Evolutionary conservation across 495 filamentous ascomycete species (phyloP).

Genomic region (Podospora didyma): DNA sequence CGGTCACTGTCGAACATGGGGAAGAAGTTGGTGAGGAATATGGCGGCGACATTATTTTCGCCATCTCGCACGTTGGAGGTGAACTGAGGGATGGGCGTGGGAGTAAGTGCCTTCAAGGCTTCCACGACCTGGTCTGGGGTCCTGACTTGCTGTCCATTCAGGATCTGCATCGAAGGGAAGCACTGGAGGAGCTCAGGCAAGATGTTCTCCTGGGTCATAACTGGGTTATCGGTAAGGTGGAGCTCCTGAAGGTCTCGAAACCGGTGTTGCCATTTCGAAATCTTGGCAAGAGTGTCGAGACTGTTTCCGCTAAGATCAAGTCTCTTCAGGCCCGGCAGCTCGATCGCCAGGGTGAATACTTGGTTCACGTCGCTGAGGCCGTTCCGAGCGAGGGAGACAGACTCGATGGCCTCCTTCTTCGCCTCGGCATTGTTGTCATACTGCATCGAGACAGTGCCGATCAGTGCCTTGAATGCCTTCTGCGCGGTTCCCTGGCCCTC

Average conservation of each 20-base stretch:
- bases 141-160: conserved; percentile 69
- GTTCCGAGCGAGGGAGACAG: conserved; percentile 75
- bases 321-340: conserved; percentile 78
- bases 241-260: conserved; percentile 76
- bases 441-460: conserved; percentile 70
- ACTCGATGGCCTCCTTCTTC: conserved; percentile 68
- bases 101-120: conserved; percentile 30
- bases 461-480: conserved; percentile 86
- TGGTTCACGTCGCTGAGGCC: conserved; percentile 62
- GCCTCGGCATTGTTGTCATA: conserved; percentile 58
- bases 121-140: conserved; percentile 62
- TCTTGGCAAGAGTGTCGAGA: conserved; percentile 61
- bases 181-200: conserved; percentile 69
- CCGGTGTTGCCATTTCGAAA: conserved; percentile 72
- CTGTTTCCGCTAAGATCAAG: conserved; percentile 81
- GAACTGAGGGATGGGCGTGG: conserved; percentile 63
- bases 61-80: conserved; percentile 73
- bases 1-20: conserved; percentile 71
- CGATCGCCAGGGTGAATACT: conserved; percentile 66
- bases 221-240: conserved; percentile 70
- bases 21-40: conserved; percentile 73
- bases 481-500: conserved; percentile 61
- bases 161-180: conserved; percentile 70
- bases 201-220: conserved; percentile 59
- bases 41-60: conserved; percentile 61